These are phyloP conservation scores for Coemansia sp. DNA, from an alignment of 192 early-diverging fungal genomes.

Conservation along the genomic window DNA sequence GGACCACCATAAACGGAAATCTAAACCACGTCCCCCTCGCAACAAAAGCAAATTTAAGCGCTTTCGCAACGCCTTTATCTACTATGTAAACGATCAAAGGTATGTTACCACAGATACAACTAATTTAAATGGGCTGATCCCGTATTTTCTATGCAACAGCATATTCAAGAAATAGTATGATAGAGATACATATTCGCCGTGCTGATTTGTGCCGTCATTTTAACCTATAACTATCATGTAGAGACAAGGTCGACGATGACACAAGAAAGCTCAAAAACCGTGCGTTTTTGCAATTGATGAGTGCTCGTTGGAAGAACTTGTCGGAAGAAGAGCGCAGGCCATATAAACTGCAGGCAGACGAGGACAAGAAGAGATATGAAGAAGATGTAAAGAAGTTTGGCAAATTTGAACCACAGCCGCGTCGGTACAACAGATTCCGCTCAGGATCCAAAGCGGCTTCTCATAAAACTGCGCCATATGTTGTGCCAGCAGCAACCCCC, in stretches of 20 bases:
- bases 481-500: background rate
- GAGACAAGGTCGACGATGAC: slow-evolving; percentile 41
- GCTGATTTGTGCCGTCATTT: background rate
- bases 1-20: background rate
- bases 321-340: slow-evolving; percentile 42
- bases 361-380: slow-evolving; percentile 51
- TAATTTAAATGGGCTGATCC: background rate
- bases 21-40: slow-evolving; percentile 31
- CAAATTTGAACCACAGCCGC: slow-evolving; percentile 54
- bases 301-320: slow-evolving; percentile 50
- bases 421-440: slow-evolving; percentile 40
- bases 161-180: background rate
- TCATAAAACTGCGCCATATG: slow-evolving; percentile 7
- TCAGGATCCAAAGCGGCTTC: background rate
- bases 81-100: slow-evolving; percentile 57
- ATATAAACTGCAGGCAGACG: slow-evolving; percentile 40
- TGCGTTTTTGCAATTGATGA: slow-evolving; percentile 56
- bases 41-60: slow-evolving; percentile 57
- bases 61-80: slow-evolving; percentile 57
- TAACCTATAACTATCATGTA: slow-evolving; percentile 5
- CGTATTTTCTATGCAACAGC: background rate
- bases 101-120: slow-evolving; percentile 11
- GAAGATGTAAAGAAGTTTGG: slow-evolving; percentile 49
- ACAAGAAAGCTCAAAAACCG: slow-evolving; percentile 54
- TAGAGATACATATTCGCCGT: background rate